phyloP scores from a whole-genome alignment of 208 protist species.

The Trypanosoma lewisi region DNA sequence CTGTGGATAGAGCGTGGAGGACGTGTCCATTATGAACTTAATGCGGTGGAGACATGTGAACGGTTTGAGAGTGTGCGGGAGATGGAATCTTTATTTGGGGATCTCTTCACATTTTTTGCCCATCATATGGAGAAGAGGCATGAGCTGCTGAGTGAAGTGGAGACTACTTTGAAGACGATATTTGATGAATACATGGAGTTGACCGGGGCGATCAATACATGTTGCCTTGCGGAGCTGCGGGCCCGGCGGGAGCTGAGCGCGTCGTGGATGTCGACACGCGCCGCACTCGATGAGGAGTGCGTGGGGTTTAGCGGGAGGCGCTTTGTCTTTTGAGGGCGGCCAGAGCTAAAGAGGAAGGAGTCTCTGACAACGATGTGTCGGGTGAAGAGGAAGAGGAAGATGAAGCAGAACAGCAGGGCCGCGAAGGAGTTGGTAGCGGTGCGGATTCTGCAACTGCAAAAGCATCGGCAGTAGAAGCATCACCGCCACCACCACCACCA shows the following conservation, averaged over 20 bases:
- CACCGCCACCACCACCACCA: slow-evolving; percentile 8
- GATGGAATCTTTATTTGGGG: slow-evolving; percentile 36
- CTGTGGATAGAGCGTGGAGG: slow-evolving; percentile 45
- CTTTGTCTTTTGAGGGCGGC: too few species aligned
- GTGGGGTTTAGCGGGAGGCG: slow-evolving; percentile 35
- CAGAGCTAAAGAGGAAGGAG: too few species aligned
- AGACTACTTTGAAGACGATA: not conserved
- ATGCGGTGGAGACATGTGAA: slow-evolving; percentile 35
- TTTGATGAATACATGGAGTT: slow-evolving; percentile 17
- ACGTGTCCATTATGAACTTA: slow-evolving; percentile 37
- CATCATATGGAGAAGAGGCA: slow-evolving; percentile 13
- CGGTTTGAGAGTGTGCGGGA: slow-evolving; percentile 37
- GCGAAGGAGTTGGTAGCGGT: slow-evolving; percentile 6
- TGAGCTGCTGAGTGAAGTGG: slow-evolving; percentile 20
- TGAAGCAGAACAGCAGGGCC: too few species aligned
- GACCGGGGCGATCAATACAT: slow-evolving; percentile 6
- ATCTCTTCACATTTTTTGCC: slow-evolving; percentile 26
- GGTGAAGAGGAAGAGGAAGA: too few species aligned
- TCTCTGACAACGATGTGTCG: too few species aligned
- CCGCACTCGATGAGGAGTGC: slow-evolving; percentile 9
- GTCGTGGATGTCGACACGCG: not conserved
- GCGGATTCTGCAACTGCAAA: not conserved
- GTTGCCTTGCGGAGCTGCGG: slow-evolving; percentile 2
- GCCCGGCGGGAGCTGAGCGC: slow-evolving; percentile 2
- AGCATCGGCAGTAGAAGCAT: not conserved